Evolutionary conservation across 148 eudicot genomes (phyloP).

Genomic region (Cornus florida): DNA sequence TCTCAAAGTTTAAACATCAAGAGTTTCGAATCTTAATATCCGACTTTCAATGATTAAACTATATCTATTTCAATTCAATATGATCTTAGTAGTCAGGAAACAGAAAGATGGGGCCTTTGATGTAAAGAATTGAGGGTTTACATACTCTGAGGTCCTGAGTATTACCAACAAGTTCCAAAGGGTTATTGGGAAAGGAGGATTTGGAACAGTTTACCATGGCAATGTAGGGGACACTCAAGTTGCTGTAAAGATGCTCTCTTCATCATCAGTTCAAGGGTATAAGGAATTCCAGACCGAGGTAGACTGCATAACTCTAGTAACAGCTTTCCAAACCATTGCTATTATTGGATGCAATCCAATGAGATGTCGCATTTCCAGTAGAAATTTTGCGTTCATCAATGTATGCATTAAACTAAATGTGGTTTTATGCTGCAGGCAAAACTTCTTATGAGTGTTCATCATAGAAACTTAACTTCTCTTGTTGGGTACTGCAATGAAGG

Average conservation of each 20-base stretch:
- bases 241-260: slow-evolving; percentile 24
- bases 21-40: neutral
- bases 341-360: neutral
- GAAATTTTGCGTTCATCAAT: neutral
- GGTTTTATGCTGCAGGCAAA: slow-evolving; percentile 8
- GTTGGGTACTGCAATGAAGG: slow-evolving; percentile 29
- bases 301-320: neutral
- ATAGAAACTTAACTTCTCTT: slow-evolving; percentile 22
- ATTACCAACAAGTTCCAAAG: slow-evolving; percentile 21
- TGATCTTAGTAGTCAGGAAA: neutral
- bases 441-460: slow-evolving; percentile 22
- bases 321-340: neutral
- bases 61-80: neutral
- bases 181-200: slow-evolving; percentile 31
- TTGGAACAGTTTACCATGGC: slow-evolving; percentile 32
- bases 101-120: slow-evolving; percentile 1
- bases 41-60: no score
- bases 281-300: slow-evolving; percentile 32
- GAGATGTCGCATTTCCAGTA: neutral
- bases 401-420: neutral
- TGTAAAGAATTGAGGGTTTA: slow-evolving; percentile 6
- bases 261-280: slow-evolving; percentile 19
- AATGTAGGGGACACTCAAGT: slow-evolving; percentile 6
- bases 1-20: neutral
- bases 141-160: slow-evolving; percentile 23